phyloP scores from a whole-genome alignment of 2,329 filamentous ascomycete genomes.

The Sphaerulina vaccinii region DNA sequence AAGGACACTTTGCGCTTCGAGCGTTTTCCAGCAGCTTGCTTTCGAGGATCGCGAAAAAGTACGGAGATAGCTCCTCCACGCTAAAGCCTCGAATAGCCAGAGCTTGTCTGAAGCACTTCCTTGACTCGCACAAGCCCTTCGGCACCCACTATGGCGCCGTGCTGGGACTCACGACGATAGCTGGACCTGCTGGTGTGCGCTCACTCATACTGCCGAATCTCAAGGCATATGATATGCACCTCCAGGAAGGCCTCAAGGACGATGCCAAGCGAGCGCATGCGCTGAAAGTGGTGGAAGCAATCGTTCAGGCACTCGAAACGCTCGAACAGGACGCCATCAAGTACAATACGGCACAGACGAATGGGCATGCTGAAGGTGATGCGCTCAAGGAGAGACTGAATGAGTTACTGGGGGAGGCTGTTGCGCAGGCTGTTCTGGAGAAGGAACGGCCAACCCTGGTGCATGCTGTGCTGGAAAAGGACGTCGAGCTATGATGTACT shows the following conservation, averaged over 20 bases:
- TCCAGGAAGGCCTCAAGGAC: constrained; percentile 57
- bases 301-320: constrained; percentile 56
- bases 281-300: constrained; percentile 58
- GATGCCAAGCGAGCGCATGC: constrained; percentile 58
- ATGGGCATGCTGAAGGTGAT: constrained; percentile 44
- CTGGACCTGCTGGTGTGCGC: constrained; percentile 65
- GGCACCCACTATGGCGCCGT: constrained; percentile 88
- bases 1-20: constrained; percentile 73
- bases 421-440: constrained; percentile 43
- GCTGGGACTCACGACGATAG: constrained; percentile 73
- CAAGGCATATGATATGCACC: constrained; percentile 60
- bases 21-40: constrained; percentile 82
- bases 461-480: constrained; percentile 41
- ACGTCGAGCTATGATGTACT: constrained; percentile 18
- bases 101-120: constrained; percentile 88
- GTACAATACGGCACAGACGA: constrained; percentile 29
- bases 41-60: constrained; percentile 75
- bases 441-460: constrained; percentile 40
- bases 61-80: constrained; percentile 74
- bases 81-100: constrained; percentile 85
- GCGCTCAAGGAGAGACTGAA: constrained; percentile 42
- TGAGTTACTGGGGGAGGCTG: constrained; percentile 47
- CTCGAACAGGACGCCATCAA: constrained; percentile 49
- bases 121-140: constrained; percentile 80
- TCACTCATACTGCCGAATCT: constrained; percentile 66